Evolutionary conservation across 495 filamentous ascomycete genomes (phyloP).

Genomic region (Saxophila tyrrhenica): DNA sequence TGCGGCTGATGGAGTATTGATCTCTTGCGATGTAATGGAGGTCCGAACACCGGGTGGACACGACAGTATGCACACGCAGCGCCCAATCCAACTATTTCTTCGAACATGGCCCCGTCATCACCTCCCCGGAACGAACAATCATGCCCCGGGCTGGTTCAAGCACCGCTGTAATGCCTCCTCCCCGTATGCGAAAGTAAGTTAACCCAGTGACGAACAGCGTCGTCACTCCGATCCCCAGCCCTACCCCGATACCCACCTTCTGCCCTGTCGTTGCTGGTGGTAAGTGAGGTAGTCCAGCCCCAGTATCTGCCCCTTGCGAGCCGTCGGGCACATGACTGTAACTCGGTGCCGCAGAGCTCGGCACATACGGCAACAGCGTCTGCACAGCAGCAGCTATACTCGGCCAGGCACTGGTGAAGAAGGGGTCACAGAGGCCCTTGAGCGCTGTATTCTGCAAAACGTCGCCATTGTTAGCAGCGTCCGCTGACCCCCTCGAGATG

Average conservation of each 20-base stretch:
- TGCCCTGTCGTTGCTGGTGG: too few relatives aligned
- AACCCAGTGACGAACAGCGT: neutral
- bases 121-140: too few relatives aligned
- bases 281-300: neutral
- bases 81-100: too few relatives aligned
- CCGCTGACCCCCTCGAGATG: too few relatives aligned
- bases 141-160: too few relatives aligned
- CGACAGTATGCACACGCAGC: too few relatives aligned
- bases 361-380: neutral
- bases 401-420: neutral
- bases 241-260: neutral
- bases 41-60: too few relatives aligned
- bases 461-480: too few relatives aligned
- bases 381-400: neutral
- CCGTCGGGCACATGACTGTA: too few relatives aligned
- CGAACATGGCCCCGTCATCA: too few relatives aligned
- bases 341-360: neutral
- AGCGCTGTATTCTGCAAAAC: neutral
- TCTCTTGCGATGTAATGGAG: neutral
- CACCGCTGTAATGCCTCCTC: too few relatives aligned
- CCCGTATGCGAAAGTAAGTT: neutral
- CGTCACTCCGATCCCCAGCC: neutral
- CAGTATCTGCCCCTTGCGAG: too few relatives aligned
- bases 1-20: slow-evolving; percentile 20
- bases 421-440: neutral